phyloP scores from a whole-genome alignment of 495 filamentous ascomycete genomes.

The Neurospora sp. region DNA sequence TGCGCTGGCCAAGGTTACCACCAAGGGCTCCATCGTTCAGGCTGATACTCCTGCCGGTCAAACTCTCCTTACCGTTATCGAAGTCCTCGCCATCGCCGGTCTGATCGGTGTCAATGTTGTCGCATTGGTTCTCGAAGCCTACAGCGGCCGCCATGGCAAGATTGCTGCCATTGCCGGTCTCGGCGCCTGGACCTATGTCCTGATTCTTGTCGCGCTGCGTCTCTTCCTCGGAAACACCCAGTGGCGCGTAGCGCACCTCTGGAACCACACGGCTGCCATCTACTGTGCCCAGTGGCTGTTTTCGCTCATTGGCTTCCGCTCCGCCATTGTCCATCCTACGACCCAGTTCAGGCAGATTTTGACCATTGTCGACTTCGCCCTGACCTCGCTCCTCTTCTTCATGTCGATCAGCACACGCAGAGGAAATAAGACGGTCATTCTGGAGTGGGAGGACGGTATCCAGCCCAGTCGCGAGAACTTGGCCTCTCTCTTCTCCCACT shows the following conservation, averaged over 20 bases:
- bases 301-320: conserved; percentile 66
- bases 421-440: conserved; percentile 78
- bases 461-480: conserved; percentile 76
- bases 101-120: conserved; percentile 56
- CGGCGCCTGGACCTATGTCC: conserved; percentile 69
- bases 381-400: conserved; percentile 61
- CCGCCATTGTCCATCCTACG: conserved; percentile 67
- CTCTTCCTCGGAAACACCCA: conserved; percentile 59
- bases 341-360: conserved; percentile 51
- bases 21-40: conserved; percentile 56
- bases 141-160: conserved; percentile 17
- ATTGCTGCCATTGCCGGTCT: conserved; percentile 56
- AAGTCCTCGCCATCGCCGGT: conserved; percentile 63
- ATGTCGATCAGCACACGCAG: conserved; percentile 75
- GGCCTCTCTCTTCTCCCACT: conserved; percentile 78
- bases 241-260: conserved; percentile 61
- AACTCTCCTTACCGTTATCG: conserved; percentile 53
- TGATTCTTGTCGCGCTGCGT: conserved; percentile 62
- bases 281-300: conserved; percentile 80
- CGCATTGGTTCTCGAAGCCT: conserved; percentile 39
- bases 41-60: conserved; percentile 69
- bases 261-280: conserved; percentile 87
- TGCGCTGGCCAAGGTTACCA: conserved; percentile 50
- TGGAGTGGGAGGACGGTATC: conserved; percentile 79
- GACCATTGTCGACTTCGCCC: conserved; percentile 56